Conservation (phyloP, 345 rosid species). For the Citropsis articulata region DNA sequence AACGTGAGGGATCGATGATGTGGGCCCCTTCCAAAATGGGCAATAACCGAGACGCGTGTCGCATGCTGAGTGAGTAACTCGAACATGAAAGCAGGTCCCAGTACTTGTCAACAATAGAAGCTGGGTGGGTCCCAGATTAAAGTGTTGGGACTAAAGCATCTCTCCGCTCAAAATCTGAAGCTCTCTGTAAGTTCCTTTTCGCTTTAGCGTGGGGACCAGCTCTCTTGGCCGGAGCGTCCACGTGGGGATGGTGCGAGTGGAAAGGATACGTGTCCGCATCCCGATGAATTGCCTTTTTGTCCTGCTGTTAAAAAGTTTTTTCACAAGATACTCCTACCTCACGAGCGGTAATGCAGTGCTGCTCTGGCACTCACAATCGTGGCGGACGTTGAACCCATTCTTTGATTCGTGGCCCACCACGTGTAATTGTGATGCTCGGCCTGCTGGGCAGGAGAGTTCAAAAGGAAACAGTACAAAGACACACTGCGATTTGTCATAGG, state of each 20-base stretch:
- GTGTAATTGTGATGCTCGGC: conserved; percentile 7
- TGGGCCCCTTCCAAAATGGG: not conserved
- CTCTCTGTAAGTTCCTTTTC: not conserved
- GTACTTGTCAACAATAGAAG: not conserved
- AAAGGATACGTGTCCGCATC: conserved; percentile 27
- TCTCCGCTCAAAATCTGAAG: not conserved
- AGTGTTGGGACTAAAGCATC: conserved; percentile 20
- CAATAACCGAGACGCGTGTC: conserved; percentile 24
- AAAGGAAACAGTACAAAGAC: not conserved
- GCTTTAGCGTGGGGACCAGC: conserved; percentile 3
- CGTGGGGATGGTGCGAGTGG: conserved; percentile 6
- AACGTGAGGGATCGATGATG: conserved; percentile 20
- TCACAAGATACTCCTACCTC: not conserved
- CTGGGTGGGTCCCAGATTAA: conserved; percentile 6
- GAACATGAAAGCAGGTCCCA: conserved; percentile 17
- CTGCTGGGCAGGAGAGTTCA: not conserved
- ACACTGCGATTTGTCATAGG: not conserved
- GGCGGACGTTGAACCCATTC: conserved; percentile 15
- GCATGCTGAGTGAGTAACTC: not conserved
- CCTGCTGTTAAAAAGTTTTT: not conserved
- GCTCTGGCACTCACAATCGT: conserved; percentile 18
- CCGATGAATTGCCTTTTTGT: conserved; percentile 5
- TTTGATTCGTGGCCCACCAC: conserved; percentile 19
- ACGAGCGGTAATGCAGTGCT: conserved; percentile 11
- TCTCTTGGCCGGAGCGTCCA: conserved; percentile 20